These are phyloP conservation scores for Ligustrum vulgare DNA, from an alignment of 257 asterid species.

Conservation along the genomic window DNA sequence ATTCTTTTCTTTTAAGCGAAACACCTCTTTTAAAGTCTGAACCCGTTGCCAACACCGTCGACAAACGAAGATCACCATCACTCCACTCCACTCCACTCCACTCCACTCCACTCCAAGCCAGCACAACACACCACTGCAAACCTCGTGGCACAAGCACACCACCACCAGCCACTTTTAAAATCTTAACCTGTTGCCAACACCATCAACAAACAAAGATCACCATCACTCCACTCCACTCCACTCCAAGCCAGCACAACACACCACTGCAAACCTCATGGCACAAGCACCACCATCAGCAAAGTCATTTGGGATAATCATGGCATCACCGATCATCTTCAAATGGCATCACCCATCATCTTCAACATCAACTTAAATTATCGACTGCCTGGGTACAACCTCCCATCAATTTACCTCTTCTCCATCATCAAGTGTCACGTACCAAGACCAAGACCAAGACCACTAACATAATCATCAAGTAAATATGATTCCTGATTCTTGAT, in stretches of 20 bases:
- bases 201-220: too few species aligned
- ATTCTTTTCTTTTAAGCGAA: not conserved
- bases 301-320: not conserved
- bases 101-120: not conserved
- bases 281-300: not conserved
- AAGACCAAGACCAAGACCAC: not conserved
- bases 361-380: not conserved
- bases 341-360: not conserved
- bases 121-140: not conserved
- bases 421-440: not conserved
- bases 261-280: not conserved
- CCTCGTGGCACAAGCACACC: not conserved
- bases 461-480: not conserved
- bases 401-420: not conserved
- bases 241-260: not conserved
- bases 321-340: not conserved
- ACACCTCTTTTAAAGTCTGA: too few species aligned
- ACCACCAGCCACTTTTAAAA: not conserved
- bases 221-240: not conserved
- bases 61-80: too few species aligned
- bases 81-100: not conserved
- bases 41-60: too few species aligned
- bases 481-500: not conserved
- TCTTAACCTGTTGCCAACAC: too few species aligned
- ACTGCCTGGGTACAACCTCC: not conserved